phyloP scores from a whole-genome alignment of 202 grass and related monocot genomes.

The Bolboschoenoplectus hybrid region DNA sequence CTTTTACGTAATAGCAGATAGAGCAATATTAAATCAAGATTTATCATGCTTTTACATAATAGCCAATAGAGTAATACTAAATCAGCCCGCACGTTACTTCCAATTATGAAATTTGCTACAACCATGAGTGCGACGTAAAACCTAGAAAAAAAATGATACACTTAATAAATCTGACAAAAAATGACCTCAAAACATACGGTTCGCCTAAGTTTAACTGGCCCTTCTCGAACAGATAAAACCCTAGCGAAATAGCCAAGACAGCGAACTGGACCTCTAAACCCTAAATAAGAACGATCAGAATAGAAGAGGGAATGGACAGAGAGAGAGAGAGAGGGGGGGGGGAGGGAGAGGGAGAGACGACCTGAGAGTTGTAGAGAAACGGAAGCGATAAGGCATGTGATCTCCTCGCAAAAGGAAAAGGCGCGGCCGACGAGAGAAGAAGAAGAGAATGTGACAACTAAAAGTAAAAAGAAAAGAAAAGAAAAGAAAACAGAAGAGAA shows the following conservation, averaged over 20 bases:
- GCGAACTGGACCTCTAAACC: conserved; percentile 27
- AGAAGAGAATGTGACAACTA: background rate
- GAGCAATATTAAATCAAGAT: background rate
- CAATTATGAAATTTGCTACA: background rate
- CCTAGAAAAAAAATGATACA: background rate
- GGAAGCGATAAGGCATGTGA: background rate
- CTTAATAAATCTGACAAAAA: conserved; percentile 20
- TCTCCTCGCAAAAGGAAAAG: background rate
- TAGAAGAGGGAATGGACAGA: background rate
- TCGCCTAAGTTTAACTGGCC: background rate
- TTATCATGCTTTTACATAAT: background rate
- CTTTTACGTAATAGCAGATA: background rate
- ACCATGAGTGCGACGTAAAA: background rate
- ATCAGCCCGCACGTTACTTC: background rate
- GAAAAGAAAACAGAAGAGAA: background rate
- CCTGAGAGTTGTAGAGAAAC: conserved; percentile 25
- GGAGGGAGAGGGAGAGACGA: background rate
- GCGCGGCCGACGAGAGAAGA: conserved; percentile 5
- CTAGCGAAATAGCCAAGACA: background rate
- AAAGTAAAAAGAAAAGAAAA: no score
- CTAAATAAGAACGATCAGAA: conserved; percentile 13
- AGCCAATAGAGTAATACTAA: background rate
- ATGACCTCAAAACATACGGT: background rate
- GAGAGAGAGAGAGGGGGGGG: background rate
- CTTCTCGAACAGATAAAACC: background rate